phyloP scores from a whole-genome alignment of 225 moss, liverwort and hornwort species.

The Anthoceros angustus region DNA sequence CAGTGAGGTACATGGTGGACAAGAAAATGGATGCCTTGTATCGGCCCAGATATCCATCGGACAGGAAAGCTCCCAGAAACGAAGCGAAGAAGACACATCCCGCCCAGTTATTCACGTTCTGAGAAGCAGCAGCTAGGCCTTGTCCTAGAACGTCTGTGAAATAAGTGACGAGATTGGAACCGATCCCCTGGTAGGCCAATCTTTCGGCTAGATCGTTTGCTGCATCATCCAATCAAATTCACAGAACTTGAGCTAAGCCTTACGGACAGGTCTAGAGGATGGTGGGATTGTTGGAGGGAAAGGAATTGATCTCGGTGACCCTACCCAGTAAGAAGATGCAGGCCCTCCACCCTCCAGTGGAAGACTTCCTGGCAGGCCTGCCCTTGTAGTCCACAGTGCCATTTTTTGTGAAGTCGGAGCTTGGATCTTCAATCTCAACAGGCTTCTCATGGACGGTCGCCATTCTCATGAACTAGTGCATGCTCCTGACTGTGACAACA shows the following conservation, averaged over 20 bases:
- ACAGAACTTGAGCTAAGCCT: no score
- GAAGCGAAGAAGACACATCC: conserved; percentile 44
- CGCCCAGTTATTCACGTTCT: conserved; percentile 39
- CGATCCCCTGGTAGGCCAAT: conserved; percentile 26
- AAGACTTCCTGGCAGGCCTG: conserved; percentile 1
- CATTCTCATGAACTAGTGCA: no score
- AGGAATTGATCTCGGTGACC: no score
- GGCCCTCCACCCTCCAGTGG: not conserved
- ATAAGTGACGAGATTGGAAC: conserved; percentile 47
- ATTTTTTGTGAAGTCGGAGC: not conserved
- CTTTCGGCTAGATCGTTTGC: conserved; percentile 36
- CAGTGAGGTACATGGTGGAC: conserved; percentile 9
- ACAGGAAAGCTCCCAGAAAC: conserved; percentile 45
- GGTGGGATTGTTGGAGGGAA: no score
- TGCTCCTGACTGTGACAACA: no score
- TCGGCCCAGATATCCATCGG: conserved; percentile 60
- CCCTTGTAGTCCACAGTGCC: not conserved
- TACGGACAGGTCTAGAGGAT: no score
- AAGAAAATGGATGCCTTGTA: conserved; percentile 40
- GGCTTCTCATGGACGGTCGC: no score
- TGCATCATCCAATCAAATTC: not conserved
- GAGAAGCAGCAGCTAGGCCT: conserved; percentile 18
- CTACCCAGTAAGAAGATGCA: not conserved
- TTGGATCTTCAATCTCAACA: no score
- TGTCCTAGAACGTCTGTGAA: conserved; percentile 42